Conservation (phyloP, 2,329 filamentous ascomycete genomes). For the Monilinia laxa region DNA sequence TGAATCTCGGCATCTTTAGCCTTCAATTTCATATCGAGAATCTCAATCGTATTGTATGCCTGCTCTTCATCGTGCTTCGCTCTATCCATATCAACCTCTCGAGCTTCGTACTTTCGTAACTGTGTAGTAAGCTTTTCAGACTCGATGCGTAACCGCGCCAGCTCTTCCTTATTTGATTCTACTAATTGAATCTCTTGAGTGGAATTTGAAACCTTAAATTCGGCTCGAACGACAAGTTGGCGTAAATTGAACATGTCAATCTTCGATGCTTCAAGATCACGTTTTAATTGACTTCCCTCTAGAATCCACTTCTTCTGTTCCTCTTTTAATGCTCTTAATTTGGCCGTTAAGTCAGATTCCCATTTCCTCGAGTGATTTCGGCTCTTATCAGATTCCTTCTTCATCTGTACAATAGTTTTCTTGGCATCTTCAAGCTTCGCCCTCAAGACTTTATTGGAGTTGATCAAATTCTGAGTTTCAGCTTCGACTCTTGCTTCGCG, state of each 20-base stretch:
- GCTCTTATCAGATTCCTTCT: constrained; percentile 70
- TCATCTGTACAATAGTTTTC: constrained; percentile 65
- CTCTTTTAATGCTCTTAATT: constrained; percentile 65
- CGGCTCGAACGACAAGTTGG: constrained; percentile 64
- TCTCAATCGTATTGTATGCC: constrained; percentile 58
- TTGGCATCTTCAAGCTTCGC: constrained; percentile 72
- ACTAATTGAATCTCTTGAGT: constrained; percentile 64
- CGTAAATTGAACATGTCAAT: constrained; percentile 64
- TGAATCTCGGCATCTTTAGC: constrained; percentile 51
- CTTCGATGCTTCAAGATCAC: constrained; percentile 57
- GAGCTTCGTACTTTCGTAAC: constrained; percentile 62
- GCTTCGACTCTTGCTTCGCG: constrained; percentile 76
- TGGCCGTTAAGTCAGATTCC: constrained; percentile 68
- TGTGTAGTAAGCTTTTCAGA: constrained; percentile 59
- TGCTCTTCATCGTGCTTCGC: constrained; percentile 58
- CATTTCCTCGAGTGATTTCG: constrained; percentile 74
- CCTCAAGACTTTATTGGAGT: constrained; percentile 71
- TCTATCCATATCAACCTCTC: constrained; percentile 58
- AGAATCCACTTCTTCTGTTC: constrained; percentile 65
- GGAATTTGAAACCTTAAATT: constrained; percentile 64
- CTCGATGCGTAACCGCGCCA: constrained; percentile 59
- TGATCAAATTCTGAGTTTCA: constrained; percentile 77
- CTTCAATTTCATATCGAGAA: constrained; percentile 57
- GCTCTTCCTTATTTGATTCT: constrained; percentile 59
- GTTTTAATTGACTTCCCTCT: constrained; percentile 56